Base-by-base conservation (phyloP, 345 rosid genomes). In the Trapa bicornis region DNA sequence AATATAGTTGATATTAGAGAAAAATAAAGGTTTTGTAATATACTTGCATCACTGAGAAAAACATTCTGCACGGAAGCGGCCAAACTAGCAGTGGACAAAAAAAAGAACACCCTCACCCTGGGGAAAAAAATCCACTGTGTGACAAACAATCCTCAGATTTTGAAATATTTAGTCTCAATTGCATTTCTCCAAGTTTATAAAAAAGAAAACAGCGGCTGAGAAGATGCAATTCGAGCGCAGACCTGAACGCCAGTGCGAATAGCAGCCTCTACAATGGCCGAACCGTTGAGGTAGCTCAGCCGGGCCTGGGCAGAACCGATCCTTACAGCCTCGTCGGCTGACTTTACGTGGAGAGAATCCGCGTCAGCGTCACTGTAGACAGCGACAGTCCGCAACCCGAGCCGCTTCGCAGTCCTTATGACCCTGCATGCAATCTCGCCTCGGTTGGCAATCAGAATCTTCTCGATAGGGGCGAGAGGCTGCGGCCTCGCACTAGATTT, bases 341-440 rank as follows among this genome's bases (percentile, higher is more conserved):
- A 89, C 68, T 87, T 89, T 60, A 93, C 96, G 60, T 93, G 97
- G 61, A 90, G 94, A 17, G 98, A 77, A 57, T 81, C 85, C 50
- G 65, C 80, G 69, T 90, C 98, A 38, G 97, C 92, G 66, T 93
- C 94, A 73, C 97, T 90, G 72, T 89, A 93, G 65, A 93, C 88
- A 5, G 97, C 96, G 3, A 93, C 92, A 3, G 96, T 88, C 38
- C 83, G 82, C 61, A 90, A 81, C 39, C 97, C 98, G 10, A 90
- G 71, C 11, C 95, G 83, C 79, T 84, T 85, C 14, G 96, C 91
- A 5, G 96, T 90, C 81, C 82, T 81, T 81, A 82, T 80, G 73
- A 93, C 81, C 78, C 96, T 75, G 79, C 96, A 88, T 69, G 97
- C 96, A 37, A 87, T 88, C 73, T 88, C 92, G 39, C 97, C 98